Base-by-base conservation (phyloP, 805 yeast species). In the Starmera dryadoides region DNA sequence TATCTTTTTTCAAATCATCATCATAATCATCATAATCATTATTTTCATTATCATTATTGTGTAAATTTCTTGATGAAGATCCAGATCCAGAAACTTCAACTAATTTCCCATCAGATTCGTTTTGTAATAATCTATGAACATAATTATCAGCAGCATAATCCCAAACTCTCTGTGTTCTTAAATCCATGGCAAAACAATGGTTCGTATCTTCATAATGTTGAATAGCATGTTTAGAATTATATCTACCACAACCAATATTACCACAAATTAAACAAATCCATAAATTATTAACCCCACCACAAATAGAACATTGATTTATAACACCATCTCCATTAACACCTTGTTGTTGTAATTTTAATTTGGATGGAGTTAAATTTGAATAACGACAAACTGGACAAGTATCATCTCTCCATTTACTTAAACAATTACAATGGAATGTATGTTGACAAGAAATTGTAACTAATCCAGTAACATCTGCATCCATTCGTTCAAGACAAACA, bases 191-290 rank as follows among this genome's bases (percentile, higher is more conserved):
- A 63, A 86, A 88, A 50, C 95, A 85, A 58, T 88, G 97, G 6
- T 82, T 79, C 0, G 95, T 81, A 9, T 68, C 66, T 15, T 79
- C 75, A 56, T 75, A 89, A 59, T 88, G 97, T 43, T 81, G 76
- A 37, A 86, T 76, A 0, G 96, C 94, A 63, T 88, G 97, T 37
- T 83, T 88, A 25, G 74, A 74, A 37, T 86, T 85, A 57, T 88
- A 88, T 44, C 97, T 62, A 31, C 94, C 91, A 62, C 97, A 88
- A 0, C 96, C 96, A n/a, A 87, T 68, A 53, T 84, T 80, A 0
- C 97, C 96, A 62, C 97, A 88, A 2, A 89, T 75, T 20, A 88
- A 66, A 59, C 97, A 88, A 2, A 86, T 80, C 96, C 97, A 88
- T 14, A 88, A 62, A 55, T 84, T 85, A 0, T 75, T 71, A 2